Evolutionary conservation across 768 basidiomycete genomes (phyloP).

Genomic region (Pisolithus microcarpus): DNA sequence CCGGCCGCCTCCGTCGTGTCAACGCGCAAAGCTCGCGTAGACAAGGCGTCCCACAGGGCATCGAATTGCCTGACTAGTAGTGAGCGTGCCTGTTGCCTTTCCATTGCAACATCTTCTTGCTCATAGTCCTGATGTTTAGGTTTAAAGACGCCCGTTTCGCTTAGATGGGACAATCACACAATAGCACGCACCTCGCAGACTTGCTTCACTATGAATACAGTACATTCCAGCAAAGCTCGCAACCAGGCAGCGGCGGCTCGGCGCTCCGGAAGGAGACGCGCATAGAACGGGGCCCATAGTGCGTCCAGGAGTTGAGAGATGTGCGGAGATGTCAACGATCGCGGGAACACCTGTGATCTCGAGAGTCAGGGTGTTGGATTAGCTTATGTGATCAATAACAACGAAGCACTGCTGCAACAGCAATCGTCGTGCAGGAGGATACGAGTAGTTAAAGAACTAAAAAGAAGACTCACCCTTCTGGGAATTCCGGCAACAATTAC

Average conservation of each 20-base stretch:
- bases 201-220: conserved; percentile 49
- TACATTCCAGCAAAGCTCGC: conserved; percentile 64
- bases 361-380: not conserved
- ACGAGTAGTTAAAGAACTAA: too few relatives aligned
- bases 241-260: conserved; percentile 44
- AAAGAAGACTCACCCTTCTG: not conserved
- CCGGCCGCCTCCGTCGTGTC: conserved; percentile 38
- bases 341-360: conserved; percentile 18
- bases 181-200: not conserved
- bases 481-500: too few relatives aligned
- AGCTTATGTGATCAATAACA: not conserved
- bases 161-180: not conserved
- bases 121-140: conserved; percentile 1
- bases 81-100: conserved; percentile 1
- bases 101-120: conserved; percentile 1
- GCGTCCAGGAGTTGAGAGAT: conserved; percentile 56
- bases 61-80: conserved; percentile 42
- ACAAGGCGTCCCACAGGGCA: conserved; percentile 44
- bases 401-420: not conserved
- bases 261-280: conserved; percentile 19
- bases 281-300: conserved; percentile 77
- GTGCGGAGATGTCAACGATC: conserved; percentile 12
- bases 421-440: not conserved
- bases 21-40: conserved; percentile 38
- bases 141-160: not conserved